phyloP scores from a whole-genome alignment of 495 filamentous ascomycete genomes.

The Penicillium herquei region DNA sequence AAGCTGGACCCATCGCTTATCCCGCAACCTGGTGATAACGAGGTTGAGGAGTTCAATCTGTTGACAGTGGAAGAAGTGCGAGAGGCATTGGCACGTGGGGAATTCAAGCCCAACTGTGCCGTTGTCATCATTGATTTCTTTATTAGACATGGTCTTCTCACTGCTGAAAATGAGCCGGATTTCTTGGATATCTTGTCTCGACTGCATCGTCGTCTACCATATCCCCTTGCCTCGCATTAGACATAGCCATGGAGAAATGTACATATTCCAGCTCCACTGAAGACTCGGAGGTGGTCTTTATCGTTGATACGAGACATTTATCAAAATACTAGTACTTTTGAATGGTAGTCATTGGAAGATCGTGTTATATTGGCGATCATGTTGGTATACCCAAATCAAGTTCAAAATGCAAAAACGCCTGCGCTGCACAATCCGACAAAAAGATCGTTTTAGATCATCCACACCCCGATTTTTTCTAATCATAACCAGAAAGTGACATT shows the following conservation, averaged over 20 bases:
- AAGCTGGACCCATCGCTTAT: slow-evolving; percentile 66
- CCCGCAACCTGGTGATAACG: slow-evolving; percentile 75
- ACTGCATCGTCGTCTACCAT: slow-evolving; percentile 77
- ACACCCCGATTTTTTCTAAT: slow-evolving; percentile 17
- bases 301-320: too few species aligned
- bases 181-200: slow-evolving; percentile 74
- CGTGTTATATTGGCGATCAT: slow-evolving; percentile 20
- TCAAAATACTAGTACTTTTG: too few species aligned
- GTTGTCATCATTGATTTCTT: slow-evolving; percentile 87
- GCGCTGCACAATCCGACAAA: slow-evolving; percentile 29
- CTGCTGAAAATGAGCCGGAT: slow-evolving; percentile 75
- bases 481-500: neutral
- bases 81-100: slow-evolving; percentile 63
- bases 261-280: neutral
- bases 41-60: slow-evolving; percentile 84
- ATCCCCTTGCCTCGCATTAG: slow-evolving; percentile 59
- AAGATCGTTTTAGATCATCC: slow-evolving; percentile 20
- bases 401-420: slow-evolving; percentile 33
- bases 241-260: neutral
- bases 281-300: too few species aligned
- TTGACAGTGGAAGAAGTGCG: slow-evolving; percentile 72
- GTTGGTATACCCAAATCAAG: slow-evolving; percentile 29
- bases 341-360: slow-evolving; percentile 8
- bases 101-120: slow-evolving; percentile 95
- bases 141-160: slow-evolving; percentile 78